These are phyloP conservation scores for Crithidia fasciculata DNA, from an alignment of 208 protist genomes.

Conservation along the genomic window DNA sequence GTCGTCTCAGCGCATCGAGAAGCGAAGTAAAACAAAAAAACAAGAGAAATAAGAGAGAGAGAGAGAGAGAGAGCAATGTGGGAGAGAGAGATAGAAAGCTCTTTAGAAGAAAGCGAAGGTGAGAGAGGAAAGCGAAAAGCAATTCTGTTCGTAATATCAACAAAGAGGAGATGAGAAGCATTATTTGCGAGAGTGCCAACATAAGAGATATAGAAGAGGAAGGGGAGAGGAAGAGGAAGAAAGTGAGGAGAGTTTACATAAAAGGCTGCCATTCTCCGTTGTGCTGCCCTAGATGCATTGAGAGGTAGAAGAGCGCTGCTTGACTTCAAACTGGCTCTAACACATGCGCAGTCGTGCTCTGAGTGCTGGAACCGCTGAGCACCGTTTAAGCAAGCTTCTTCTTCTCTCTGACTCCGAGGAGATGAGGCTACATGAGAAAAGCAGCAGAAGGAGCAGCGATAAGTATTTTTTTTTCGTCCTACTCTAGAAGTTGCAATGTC, in stretches of 20 bases:
- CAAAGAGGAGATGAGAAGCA: not conserved
- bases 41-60: not conserved
- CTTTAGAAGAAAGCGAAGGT: not conserved
- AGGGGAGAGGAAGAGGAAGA: not conserved
- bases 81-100: not conserved
- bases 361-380: too few species aligned
- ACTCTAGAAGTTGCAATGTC: too few species aligned
- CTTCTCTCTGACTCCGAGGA: too few species aligned
- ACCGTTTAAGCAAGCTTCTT: too few species aligned
- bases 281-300: too few species aligned
- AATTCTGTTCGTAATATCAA: not conserved
- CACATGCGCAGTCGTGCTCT: too few species aligned
- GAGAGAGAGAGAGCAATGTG: not conserved
- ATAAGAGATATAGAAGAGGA: slow-evolving; percentile 6
- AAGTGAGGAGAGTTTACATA: not conserved
- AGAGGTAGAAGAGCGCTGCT: too few species aligned
- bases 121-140: not conserved
- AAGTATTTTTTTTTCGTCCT: too few species aligned
- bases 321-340: too few species aligned
- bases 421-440: too few species aligned
- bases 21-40: not conserved
- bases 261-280: too few species aligned
- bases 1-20: slow-evolving; percentile 7
- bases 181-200: not conserved
- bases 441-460: too few species aligned